Evolutionary conservation across 2,329 filamentous ascomycete species (phyloP), one percentile per base, ranked within the genome.

Genomic region (Ophiosphaerella narmari): DNA sequence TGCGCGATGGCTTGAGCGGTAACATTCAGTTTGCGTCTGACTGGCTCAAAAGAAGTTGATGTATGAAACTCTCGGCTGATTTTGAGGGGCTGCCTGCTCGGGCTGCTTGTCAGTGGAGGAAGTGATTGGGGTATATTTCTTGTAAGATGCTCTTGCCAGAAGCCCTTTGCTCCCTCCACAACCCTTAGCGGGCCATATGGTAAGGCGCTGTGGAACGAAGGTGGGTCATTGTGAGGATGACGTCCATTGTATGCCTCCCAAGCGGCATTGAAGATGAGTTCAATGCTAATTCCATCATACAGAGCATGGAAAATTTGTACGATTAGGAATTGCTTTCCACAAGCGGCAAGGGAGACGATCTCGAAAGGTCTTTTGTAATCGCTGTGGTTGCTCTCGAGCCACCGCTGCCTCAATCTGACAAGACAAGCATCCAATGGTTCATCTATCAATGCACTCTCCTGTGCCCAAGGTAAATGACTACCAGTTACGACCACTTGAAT

Each of bases 201-300:
- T 1, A 96, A 73, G 0, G 84, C 82, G 4, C 90, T 82, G 4
- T 88, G 69, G 63, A 94, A 96, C 0, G 76, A 66, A 1, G 84
- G 84, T 0, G 77, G 77, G 7, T 68, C 62, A 0, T 66, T 60
- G 33, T 50, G 62, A 7, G 39, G 61, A 21, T 55, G 7, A 2
- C 54, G 35, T 0, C 64, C 64, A 13, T 65, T 56, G 60, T 90
- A 90, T 4, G 78, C 74, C 3, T 74, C 62, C 24, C 76, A 73
- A 2, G 95, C 77, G 16, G 79, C 73, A 3, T 81, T 68, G 16
- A 96, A 78, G 34, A 96, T 79, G 21, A 90, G 70, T 1, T 82
- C 79, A 34, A 96, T 81, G 53, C 91, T 93, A 57, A 83, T 87
- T 1, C 91, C 92, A 71, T 97, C 92, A 61, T 97, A 97, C 0